Evolutionary conservation across 2,329 filamentous ascomycete genomes (phyloP), one percentile per base, ranked within the genome.

Genomic region (Colletotrichum gloeosporioides): DNA sequence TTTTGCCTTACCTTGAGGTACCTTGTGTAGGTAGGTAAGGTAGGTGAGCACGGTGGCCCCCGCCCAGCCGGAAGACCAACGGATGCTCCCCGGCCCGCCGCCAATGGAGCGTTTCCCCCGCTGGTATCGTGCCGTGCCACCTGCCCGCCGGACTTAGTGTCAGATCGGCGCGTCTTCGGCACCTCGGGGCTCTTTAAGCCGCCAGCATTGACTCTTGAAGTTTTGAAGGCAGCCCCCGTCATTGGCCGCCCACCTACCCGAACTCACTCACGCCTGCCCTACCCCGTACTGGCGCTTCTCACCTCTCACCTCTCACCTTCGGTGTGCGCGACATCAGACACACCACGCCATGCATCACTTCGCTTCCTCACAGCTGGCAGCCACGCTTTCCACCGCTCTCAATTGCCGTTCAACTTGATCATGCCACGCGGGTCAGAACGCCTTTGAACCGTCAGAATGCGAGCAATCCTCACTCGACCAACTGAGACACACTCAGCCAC

Each of bases 11-110:
- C 39, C 39, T 44, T 16, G 6, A 18, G 18, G 39, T 39, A 39
- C 36, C 36, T 39, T 18, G 39, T 44, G 39, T 18, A 44, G 18
- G 18, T 44, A 18, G n/a, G 39, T 44, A 16, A n/a, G 39, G 18
- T 44, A n/a, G n/a, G 10, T 49, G 44, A 12, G n/a, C n/a, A 22
- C 44, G 44, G 44, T 49, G 44, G 44, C 34, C 67, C 13, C 22
- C 15, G 59, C 69, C 69, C 31, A 70, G 68, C 34, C 69, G 68
- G 68, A 71, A 34, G 57, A 18, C 15, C n/a, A n/a, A 4, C 39
- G 36, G 69, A 29, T 18, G 59, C 44, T 71, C 61, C 69, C 69
- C 69, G 69, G 69, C n/a, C 69, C 59, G 69, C 69, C 59, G 69
- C 69, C 27, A 57, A n/a, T 71, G 61, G 69, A 31, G 31, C 39